Conservation (phyloP, 2,329 filamentous ascomycete species). For the Aphanocladium album region DNA sequence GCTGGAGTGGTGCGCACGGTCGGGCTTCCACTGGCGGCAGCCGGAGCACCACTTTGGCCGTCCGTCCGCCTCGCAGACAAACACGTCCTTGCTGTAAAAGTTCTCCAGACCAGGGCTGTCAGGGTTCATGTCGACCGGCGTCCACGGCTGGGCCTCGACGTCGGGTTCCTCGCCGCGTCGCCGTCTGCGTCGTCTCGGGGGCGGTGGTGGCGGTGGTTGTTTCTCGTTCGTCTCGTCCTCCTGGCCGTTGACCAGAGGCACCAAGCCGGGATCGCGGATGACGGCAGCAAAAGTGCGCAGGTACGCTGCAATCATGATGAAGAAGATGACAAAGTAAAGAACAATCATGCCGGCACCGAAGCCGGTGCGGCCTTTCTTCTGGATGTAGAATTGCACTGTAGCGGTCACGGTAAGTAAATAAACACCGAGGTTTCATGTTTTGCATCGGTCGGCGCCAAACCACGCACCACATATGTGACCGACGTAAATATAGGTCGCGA, state of each 20-base stretch:
- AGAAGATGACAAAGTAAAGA: conserved; percentile 66
- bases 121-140: conserved; percentile 41
- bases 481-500: conserved; percentile 67
- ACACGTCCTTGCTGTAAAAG: conserved; percentile 80
- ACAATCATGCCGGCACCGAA: conserved; percentile 65
- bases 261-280: conserved; percentile 65
- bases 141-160: conserved; percentile 27
- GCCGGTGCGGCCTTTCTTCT: conserved; percentile 39
- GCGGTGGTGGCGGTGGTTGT: conserved; percentile 24
- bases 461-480: conserved; percentile 62
- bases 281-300: conserved; percentile 65
- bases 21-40: conserved; percentile 83
- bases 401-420: conserved; percentile 12
- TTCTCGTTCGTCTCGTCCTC: conserved; percentile 24
- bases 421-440: conserved; percentile 7
- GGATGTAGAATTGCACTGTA: conserved; percentile 67
- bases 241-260: conserved; percentile 50
- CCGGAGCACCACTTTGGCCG: conserved; percentile 80
- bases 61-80: conserved; percentile 77
- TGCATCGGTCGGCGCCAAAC: background rate
- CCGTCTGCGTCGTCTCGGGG: conserved; percentile 12
- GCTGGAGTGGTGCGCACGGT: conserved; percentile 80
- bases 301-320: conserved; percentile 63
- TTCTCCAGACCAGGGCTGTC: conserved; percentile 64
- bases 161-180: conserved; percentile 15